Conservation (phyloP, 169 alveolate genomes). For the Eimeria falciformis region DNA sequence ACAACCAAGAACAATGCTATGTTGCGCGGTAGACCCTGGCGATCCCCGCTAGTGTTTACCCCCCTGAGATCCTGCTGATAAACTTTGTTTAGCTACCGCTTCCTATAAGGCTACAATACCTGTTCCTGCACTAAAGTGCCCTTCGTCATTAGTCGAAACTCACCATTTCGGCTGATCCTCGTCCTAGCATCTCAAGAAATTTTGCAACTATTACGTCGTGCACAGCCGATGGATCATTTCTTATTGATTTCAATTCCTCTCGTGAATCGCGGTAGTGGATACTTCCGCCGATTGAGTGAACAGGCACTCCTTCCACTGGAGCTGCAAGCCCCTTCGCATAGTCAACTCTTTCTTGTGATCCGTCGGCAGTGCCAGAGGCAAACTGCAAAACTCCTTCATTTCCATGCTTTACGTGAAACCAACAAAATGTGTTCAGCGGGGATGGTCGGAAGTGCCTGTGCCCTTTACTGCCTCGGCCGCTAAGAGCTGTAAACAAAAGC, state of each 20-base stretch:
- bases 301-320: constrained; percentile 64
- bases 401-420: constrained; percentile 37
- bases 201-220: constrained; percentile 65
- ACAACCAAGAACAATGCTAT: background rate
- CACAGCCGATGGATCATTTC: constrained; percentile 66
- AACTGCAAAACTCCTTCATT: constrained; percentile 45
- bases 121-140: background rate
- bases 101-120: background rate
- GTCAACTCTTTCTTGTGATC: background rate
- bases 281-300: constrained; percentile 18
- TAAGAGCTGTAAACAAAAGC: constrained; percentile 47
- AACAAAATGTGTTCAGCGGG: constrained; percentile 26
- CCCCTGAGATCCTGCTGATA: background rate
- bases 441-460: constrained; percentile 28
- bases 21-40: background rate
- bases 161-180: constrained; percentile 75
- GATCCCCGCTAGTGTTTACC: background rate
- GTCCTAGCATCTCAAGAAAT: background rate
- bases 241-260: constrained; percentile 47
- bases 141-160: background rate
- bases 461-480: background rate
- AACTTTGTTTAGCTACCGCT: background rate
- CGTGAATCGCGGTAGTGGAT: constrained; percentile 53
- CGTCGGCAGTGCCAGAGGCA: background rate
- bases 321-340: constrained; percentile 18